Conservation (phyloP, 306 rosid species). For the Quercus agrifolia region DNA sequence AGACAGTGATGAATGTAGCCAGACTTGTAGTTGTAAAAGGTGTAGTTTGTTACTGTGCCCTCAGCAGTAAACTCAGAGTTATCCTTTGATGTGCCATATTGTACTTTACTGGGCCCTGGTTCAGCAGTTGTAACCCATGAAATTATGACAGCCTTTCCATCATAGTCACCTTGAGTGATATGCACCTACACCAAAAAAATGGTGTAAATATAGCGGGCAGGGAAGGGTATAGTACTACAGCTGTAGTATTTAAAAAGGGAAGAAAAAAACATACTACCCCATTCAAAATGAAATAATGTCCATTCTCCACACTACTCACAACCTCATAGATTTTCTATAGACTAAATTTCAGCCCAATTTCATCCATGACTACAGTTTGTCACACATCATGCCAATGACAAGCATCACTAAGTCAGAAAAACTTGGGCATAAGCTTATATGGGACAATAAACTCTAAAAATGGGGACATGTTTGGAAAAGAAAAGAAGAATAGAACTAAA, state of each 20-base stretch:
- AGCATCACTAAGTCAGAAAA: not conserved
- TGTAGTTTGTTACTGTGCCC: conserved; percentile 64
- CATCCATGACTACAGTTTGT: not conserved
- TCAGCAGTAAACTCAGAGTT: conserved; percentile 46
- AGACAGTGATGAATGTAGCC: conserved; percentile 93
- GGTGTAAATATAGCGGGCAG: not conserved
- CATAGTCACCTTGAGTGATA: conserved; percentile 97
- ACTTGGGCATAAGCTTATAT: not conserved
- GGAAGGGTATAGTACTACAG: not conserved
- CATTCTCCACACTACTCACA: no score
- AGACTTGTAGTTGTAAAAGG: conserved; percentile 72
- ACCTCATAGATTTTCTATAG: not conserved
- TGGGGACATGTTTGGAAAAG: no score
- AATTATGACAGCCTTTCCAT: conserved; percentile 83
- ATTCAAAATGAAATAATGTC: no score
- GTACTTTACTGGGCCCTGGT: conserved; percentile 59
- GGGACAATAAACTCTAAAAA: no score
- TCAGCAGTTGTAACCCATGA: conserved; percentile 84
- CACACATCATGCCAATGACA: not conserved
- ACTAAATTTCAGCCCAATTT: not conserved
- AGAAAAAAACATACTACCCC: not conserved
- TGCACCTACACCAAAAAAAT: conserved; percentile 56
- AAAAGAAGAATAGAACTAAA: no score
- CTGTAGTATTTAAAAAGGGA: not conserved
- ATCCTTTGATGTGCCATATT: conserved; percentile 55